Base-by-base conservation (phyloP, 2,329 filamentous ascomycete genomes). In the Chalaropsis thielavioides region DNA sequence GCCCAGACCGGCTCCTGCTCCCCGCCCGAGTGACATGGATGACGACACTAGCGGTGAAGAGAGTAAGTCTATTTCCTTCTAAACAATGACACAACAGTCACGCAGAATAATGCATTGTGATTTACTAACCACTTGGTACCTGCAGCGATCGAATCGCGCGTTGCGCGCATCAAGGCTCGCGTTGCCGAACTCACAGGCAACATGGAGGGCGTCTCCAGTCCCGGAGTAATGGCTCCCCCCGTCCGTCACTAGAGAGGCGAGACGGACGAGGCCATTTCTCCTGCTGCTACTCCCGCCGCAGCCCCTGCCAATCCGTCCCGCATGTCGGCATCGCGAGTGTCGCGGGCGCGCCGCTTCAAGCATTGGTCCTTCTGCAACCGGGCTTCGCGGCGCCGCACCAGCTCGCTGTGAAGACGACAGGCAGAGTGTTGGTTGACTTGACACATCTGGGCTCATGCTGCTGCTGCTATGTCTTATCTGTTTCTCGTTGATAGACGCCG, bases 31-130 rank as follows among this genome's bases (percentile, higher is more conserved):
- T 7, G 84, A 86, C 66, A 84, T 81, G 19, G 90, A 92, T 68
- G 90, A 94, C 71, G 90, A 95, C 70, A 94, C 89, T n/a, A 95
- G 89, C 72, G 91, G 89, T 65, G 92, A 97, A 81, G 92, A 96
- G 80, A 94, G 88, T 90, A 79, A 82, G 89, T 86, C 10, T 22
- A 51, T n/a, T 35, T 35, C 10, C 38, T 43, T 27, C 10, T 31
- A 41, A 17, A 13, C 3, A n/a, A 27, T 19, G 15, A 31, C 61
- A 8, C n/a, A 17, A 15, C 17, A 13, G 24, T 27, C n/a, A 3
- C 31, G 22, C 22, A 54, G 24, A 19, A 17, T 56, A 7, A 17
- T 15, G 46, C n/a, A 8, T 24, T 43, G 13, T 22, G 13, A 40
- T 43, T n/a, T 61, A 38, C 73, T 75, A 58, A 75, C 68, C 1